Conservation (phyloP, 2,329 filamentous ascomycete genomes). For the Corniculantispora saksenae region DNA sequence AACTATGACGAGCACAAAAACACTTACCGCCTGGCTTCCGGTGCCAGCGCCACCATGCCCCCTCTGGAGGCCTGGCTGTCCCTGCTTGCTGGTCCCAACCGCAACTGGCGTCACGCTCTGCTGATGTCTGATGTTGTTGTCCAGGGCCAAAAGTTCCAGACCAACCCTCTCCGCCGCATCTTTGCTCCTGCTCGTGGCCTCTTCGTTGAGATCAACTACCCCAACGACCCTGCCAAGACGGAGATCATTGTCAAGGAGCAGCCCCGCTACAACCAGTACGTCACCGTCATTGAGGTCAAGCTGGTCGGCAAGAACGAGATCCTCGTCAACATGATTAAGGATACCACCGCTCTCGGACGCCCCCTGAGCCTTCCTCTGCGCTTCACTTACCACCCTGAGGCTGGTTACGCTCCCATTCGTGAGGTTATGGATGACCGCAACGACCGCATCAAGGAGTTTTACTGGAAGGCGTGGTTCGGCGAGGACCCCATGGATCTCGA, state of each 20-base stretch:
- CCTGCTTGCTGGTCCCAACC: constrained; percentile 79
- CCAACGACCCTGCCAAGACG: constrained; percentile 80
- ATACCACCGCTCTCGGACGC: constrained; percentile 81
- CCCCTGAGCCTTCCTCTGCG: constrained; percentile 81
- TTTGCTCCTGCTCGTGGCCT: constrained; percentile 84
- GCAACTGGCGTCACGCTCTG: constrained; percentile 93
- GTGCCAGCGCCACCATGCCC: constrained; percentile 73
- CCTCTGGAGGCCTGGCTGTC: constrained; percentile 82
- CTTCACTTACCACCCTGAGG: constrained; percentile 93
- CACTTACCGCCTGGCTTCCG: constrained; percentile 78
- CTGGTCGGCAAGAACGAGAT: constrained; percentile 77
- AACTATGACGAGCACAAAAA: constrained; percentile 77
- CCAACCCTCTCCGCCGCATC: constrained; percentile 90
- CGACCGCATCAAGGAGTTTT: constrained; percentile 98
- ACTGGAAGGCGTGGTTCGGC: constrained; percentile 97
- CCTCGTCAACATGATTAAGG: constrained; percentile 86
- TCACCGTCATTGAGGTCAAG: constrained; percentile 86
- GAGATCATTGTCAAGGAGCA: constrained; percentile 86
- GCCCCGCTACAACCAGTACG: constrained; percentile 79
- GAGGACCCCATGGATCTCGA: constrained; percentile 82
- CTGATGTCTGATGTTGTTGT: constrained; percentile 93
- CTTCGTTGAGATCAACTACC: constrained; percentile 82
- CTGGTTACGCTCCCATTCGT: constrained; percentile 94
- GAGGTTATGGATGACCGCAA: constrained; percentile 97
- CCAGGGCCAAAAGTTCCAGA: constrained; percentile 95